Conservation (phyloP, 371 early-diverging fungal genomes). For the Haplosporangium sp. region DNA sequence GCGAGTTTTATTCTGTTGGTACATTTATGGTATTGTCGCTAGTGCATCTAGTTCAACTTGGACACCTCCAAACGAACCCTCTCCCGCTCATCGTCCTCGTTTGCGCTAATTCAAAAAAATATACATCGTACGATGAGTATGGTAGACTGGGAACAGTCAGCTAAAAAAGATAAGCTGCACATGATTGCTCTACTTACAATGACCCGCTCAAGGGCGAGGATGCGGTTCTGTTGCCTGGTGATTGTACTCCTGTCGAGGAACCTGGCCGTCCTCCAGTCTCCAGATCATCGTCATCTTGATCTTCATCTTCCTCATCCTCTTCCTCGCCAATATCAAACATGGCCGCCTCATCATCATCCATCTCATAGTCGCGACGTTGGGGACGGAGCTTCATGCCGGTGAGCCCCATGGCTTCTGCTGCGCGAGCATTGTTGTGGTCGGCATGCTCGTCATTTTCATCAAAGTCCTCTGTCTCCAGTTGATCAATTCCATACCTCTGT, state of each 20-base stretch:
- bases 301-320: conserved; percentile 61
- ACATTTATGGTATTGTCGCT: no score
- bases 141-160: no score
- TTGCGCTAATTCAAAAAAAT: not conserved
- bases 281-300: conserved; percentile 23
- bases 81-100: conserved; percentile 42
- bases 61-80: conserved; percentile 41
- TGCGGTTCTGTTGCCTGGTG: conserved; percentile 14
- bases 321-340: conserved; percentile 76
- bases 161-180: no score
- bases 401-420: conserved; percentile 62
- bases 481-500: conserved; percentile 56
- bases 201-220: conserved; percentile 4
- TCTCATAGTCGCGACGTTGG: conserved; percentile 43
- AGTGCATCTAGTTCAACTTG: conserved; percentile 43
- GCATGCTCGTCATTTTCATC: conserved; percentile 62
- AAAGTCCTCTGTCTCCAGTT: conserved; percentile 63
- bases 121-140: not conserved
- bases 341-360: conserved; percentile 63
- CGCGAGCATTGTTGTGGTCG: conserved; percentile 67
- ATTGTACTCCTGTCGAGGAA: conserved; percentile 29
- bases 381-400: conserved; percentile 58
- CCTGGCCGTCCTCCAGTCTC: conserved; percentile 28
- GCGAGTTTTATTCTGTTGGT: not conserved
- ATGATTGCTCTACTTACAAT: conserved; percentile 9